Evolutionary conservation across 371 early-diverging fungal species (phyloP).

Genomic region (Rhizopus delemar): DNA sequence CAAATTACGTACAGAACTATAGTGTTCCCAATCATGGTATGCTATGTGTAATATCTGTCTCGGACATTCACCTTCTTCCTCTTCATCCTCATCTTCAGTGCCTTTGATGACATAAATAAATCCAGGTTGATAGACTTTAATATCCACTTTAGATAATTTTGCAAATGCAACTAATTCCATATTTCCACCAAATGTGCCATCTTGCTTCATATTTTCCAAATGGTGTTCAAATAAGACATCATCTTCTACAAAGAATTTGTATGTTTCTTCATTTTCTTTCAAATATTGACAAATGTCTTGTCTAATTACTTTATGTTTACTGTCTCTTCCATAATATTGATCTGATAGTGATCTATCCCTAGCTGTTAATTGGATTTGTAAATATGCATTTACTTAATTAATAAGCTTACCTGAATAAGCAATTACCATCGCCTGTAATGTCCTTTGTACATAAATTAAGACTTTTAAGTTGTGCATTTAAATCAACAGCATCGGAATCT

Average conservation of each 20-base stretch:
- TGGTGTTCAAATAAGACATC: conserved; percentile 67
- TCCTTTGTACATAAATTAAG: conserved; percentile 66
- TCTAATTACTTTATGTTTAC: conserved; percentile 59
- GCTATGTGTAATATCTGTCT: conserved; percentile 70
- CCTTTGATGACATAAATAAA: conserved; percentile 74
- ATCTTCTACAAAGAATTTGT: conserved; percentile 73
- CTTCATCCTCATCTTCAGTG: conserved; percentile 36
- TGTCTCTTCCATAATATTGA: conserved; percentile 66
- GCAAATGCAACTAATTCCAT: conserved; percentile 86
- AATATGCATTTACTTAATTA: neutral
- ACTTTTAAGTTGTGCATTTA: conserved; percentile 33
- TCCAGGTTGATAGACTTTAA: conserved; percentile 82
- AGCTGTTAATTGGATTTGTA: neutral
- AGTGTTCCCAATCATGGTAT: conserved; percentile 88
- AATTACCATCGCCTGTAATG: conserved; percentile 85
- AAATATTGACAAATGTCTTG: conserved; percentile 69
- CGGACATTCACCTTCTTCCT: conserved; percentile 35
- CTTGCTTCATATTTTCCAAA: conserved; percentile 67
- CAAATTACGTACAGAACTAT: conserved; percentile 72
- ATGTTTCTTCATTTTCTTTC: conserved; percentile 61
- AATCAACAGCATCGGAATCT: conserved; percentile 8
- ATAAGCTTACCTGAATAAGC: conserved; percentile 65
- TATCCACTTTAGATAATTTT: conserved; percentile 60
- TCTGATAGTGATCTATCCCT: conserved; percentile 66
- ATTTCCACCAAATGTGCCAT: conserved; percentile 81